Base-by-base conservation (phyloP, 1,284 basidiomycete genomes). In the Microbotryum intermedium region DNA sequence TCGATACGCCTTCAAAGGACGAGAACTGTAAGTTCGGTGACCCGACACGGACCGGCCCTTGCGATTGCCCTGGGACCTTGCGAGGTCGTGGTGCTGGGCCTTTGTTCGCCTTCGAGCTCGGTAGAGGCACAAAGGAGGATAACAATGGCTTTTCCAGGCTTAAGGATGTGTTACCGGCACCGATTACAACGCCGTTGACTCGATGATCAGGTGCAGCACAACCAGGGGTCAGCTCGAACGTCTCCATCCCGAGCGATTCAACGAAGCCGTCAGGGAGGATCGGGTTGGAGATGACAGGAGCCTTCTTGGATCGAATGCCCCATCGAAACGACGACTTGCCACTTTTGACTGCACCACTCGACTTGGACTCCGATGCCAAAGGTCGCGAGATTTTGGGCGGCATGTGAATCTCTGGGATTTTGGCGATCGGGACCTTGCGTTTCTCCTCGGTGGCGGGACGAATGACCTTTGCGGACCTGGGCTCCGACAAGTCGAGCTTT, bases 241-340 rank as follows among this genome's bases (percentile, higher is more conserved):
- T 67, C 49, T 61, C 57, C 66, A 67, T 67, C 8, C 66, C 66
- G 47, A 67, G 63, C 29, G 66, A 60, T 43, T 65, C 59, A 57
- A 67, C 63, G 39, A 67, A 67, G 25, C 66, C 66, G 3, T 60
- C 55, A 6, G 66, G 66, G 3, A 67, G 50, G 57, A 67, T 67
- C 5, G 66, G 66, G 54, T 45, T 46, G 20, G 66, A 67, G 53
- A 67, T 67, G 8, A 39, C 30, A 0, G 61, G 60, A 9, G 44
- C 20, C 53, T 59, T 57, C 47, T 65, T 62, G 11, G 52, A n/a
- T 7, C 63, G 55, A 1, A 30, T 44, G 34, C 39, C 25, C 59
- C 52, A 57, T 42, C 56, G 61, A 30, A 60, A 55, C 16, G 29
- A 21, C 23, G 61, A 34, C 39, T 57, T 55, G 29, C 29, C 42